Evolutionary conservation across 2,329 filamentous ascomycete species (phyloP).

Genomic region (Penicillium sclerotigenum): DNA sequence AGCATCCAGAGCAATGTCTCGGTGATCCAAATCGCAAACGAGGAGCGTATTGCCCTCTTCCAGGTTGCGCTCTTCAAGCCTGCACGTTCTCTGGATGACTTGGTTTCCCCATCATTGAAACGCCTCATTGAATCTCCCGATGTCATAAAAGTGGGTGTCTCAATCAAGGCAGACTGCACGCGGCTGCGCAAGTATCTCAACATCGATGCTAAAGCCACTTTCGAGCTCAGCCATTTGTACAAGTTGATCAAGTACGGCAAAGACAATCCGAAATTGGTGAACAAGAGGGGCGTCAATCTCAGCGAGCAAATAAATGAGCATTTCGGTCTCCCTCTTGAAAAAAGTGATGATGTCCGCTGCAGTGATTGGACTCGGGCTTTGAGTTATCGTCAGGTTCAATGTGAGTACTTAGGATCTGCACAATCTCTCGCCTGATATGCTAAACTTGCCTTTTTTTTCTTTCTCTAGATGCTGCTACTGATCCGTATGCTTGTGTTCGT

Average conservation of each 20-base stretch:
- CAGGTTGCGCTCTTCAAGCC: constrained; percentile 67
- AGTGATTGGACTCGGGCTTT: constrained; percentile 71
- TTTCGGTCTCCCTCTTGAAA: constrained; percentile 71
- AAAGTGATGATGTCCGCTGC: constrained; percentile 65
- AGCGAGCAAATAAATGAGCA: constrained; percentile 67
- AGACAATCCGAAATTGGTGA: constrained; percentile 56
- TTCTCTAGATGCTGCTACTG: constrained; percentile 68
- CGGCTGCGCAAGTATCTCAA: constrained; percentile 65
- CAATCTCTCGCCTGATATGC: constrained; percentile 9
- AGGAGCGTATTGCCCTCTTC: constrained; percentile 73
- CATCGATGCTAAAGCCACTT: constrained; percentile 63
- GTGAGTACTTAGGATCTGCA: constrained; percentile 48
- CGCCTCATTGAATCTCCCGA: constrained; percentile 67
- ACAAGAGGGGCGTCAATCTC: constrained; percentile 64
- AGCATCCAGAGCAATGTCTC: constrained; percentile 68
- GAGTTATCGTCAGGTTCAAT: constrained; percentile 62
- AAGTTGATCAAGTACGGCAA: constrained; percentile 68
- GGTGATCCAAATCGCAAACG: constrained; percentile 76
- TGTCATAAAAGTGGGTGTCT: constrained; percentile 74
- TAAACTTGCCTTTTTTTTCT: constrained; percentile 3
- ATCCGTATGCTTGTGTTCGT: constrained; percentile 75
- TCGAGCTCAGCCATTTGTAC: constrained; percentile 82
- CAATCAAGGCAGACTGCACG: constrained; percentile 67
- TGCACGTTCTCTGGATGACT: constrained; percentile 43
- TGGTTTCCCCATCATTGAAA: constrained; percentile 69